phyloP scores from a whole-genome alignment of 441 rosid species.

The Aleurites moluccanus region DNA sequence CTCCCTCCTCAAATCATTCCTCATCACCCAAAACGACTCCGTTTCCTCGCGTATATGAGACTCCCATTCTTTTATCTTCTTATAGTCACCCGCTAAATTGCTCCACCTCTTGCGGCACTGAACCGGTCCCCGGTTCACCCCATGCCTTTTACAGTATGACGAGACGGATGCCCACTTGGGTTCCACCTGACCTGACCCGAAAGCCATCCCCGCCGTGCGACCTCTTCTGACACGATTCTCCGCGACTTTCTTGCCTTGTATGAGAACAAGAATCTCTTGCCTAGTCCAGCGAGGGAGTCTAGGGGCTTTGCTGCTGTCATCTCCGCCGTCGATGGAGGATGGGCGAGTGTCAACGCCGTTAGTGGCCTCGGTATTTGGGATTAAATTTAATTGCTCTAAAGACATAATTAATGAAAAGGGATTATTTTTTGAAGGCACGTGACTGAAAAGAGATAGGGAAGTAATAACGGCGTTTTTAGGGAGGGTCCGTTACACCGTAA shows the following conservation, averaged over 20 bases:
- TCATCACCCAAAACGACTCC: conserved; percentile 95
- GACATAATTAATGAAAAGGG: conserved; percentile 39
- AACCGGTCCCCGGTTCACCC: conserved; percentile 92
- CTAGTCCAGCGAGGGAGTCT: conserved; percentile 97
- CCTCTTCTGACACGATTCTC: conserved; percentile 84
- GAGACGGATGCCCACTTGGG: conserved; percentile 96
- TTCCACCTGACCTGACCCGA: conserved; percentile 74
- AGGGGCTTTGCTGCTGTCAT: conserved; percentile 67
- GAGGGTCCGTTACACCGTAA: conserved; percentile 48
- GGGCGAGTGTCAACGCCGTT: conserved; percentile 48
- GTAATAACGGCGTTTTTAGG: conserved; percentile 54
- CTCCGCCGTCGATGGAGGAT: conserved; percentile 42
- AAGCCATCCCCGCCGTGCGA: conserved; percentile 57
- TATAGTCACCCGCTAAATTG: conserved; percentile 86
- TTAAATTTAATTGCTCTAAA: conserved; percentile 44
- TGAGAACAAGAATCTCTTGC: conserved; percentile 90
- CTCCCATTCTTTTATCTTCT: conserved; percentile 98
- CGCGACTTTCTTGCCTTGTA: conserved; percentile 89
- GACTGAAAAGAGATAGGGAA: conserved; percentile 35
- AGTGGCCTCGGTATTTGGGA: conserved; percentile 32
- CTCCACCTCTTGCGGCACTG: conserved; percentile 99
- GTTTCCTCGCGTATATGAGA: conserved; percentile 54
- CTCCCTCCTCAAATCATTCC: conserved; percentile 86
- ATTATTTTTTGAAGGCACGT: conserved; percentile 28
- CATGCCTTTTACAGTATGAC: conserved; percentile 84